Conservation (phyloP, 352 stramenopile genomes). For the Phytophthora fragariae region DNA sequence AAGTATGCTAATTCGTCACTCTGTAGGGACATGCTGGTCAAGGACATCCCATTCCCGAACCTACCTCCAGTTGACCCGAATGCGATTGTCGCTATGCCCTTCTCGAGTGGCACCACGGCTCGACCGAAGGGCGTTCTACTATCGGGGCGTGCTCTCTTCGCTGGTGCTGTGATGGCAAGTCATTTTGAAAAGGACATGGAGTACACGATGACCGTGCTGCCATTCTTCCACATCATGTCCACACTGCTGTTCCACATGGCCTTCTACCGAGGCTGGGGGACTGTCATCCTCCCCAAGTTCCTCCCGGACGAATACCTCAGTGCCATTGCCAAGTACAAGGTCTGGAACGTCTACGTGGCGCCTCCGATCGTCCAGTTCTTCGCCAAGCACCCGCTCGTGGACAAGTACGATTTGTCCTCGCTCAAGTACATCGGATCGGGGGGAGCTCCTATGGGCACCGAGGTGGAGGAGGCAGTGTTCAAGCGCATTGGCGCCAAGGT, state of each 20-base stretch:
- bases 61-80: conserved; percentile 29
- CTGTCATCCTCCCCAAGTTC: conserved; percentile 89
- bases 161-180: conserved; percentile 69
- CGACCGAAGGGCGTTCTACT: conserved; percentile 91
- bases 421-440: conserved; percentile 78
- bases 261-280: conserved; percentile 64
- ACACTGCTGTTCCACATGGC: conserved; percentile 73
- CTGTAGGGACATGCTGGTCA: conserved; percentile 38
- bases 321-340: conserved; percentile 75
- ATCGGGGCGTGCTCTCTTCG: conserved; percentile 80
- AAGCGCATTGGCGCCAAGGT: conserved; percentile 65
- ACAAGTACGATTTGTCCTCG: conserved; percentile 88
- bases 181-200: conserved; percentile 50
- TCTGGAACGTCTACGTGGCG: conserved; percentile 65
- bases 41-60: conserved; percentile 38
- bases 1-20: neutral
- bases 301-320: conserved; percentile 88
- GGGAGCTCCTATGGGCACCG: conserved; percentile 82
- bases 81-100: conserved; percentile 73
- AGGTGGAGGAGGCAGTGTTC: conserved; percentile 69
- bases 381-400: conserved; percentile 87
- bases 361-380: conserved; percentile 85
- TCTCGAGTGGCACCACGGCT: conserved; percentile 94
- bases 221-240: conserved; percentile 95
- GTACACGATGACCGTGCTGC: conserved; percentile 64